These are phyloP conservation scores for Cyberlindnera xishuangbannaensis DNA, from an alignment of 805 yeast species.

Conservation along the genomic window DNA sequence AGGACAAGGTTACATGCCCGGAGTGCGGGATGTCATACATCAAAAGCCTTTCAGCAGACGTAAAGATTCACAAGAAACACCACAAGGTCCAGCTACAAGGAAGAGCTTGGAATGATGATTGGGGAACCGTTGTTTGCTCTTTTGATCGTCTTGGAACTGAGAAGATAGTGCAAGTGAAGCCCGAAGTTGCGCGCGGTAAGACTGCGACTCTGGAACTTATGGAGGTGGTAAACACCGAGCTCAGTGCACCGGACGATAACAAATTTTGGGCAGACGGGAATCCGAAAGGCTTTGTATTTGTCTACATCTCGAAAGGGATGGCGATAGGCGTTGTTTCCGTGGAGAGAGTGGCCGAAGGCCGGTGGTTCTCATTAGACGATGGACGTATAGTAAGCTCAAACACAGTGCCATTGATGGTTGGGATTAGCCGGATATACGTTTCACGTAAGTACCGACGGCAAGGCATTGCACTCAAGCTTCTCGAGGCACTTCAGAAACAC, in stretches of 20 bases:
- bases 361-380: slow-evolving; percentile 56
- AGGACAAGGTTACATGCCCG: slow-evolving; percentile 32
- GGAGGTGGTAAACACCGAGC: slow-evolving; percentile 49
- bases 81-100: slow-evolving; percentile 44
- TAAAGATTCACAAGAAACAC: slow-evolving; percentile 42
- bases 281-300: slow-evolving; percentile 40
- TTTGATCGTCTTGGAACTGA: slow-evolving; percentile 20
- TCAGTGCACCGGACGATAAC: slow-evolving; percentile 53
- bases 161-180: slow-evolving; percentile 32
- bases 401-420: slow-evolving; percentile 34
- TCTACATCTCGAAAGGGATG: slow-evolving; percentile 38
- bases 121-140: slow-evolving; percentile 24
- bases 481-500: slow-evolving; percentile 37
- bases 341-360: slow-evolving; percentile 40
- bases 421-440: slow-evolving; percentile 47
- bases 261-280: slow-evolving; percentile 31
- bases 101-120: slow-evolving; percentile 37
- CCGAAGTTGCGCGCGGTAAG: slow-evolving; percentile 28
- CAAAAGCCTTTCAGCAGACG: slow-evolving; percentile 36
- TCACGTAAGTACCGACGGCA: slow-evolving; percentile 37
- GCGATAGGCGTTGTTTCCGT: slow-evolving; percentile 55
- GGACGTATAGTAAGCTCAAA: slow-evolving; percentile 45
- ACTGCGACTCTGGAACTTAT: slow-evolving; percentile 36
- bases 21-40: slow-evolving; percentile 51
- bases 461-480: slow-evolving; percentile 43